Conservation (phyloP, 2,329 filamentous ascomycete species). For the Teratosphaeria viscida region DNA sequence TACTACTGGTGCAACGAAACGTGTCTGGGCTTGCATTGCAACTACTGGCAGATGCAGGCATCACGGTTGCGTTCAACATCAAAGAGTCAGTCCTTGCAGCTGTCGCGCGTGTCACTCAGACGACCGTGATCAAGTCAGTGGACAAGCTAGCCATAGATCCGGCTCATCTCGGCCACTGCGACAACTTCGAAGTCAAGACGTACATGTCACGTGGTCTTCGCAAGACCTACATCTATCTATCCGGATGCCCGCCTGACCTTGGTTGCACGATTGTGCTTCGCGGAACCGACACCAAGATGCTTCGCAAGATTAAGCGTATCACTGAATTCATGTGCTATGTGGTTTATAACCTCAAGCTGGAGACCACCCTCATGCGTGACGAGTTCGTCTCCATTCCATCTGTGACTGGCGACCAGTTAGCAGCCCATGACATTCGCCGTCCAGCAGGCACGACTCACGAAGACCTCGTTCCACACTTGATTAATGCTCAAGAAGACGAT, state of each 20-base stretch:
- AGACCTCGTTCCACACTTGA: conserved; percentile 1
- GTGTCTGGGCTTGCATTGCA: conserved; percentile 86
- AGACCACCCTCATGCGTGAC: conserved; percentile 87
- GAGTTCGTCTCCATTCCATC: conserved; percentile 78
- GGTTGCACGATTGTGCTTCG: conserved; percentile 91
- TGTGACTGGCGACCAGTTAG: conserved; percentile 29
- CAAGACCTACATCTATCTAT: conserved; percentile 93
- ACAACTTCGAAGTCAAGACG: conserved; percentile 89
- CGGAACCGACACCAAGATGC: conserved; percentile 59
- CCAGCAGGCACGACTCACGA: not conserved
- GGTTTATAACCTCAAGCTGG: conserved; percentile 91
- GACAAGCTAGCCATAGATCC: conserved; percentile 77
- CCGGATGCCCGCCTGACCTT: conserved; percentile 77
- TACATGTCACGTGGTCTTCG: conserved; percentile 76
- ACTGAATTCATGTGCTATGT: conserved; percentile 99
- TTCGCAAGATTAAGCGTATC: conserved; percentile 78
- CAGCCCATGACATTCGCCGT: conserved; percentile 10
- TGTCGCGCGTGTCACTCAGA: conserved; percentile 83
- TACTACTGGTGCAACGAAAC: conserved; percentile 85
- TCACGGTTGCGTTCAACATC: conserved; percentile 92
- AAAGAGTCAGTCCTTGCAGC: conserved; percentile 93
- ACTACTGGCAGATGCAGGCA: conserved; percentile 76
- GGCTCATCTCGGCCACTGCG: conserved; percentile 67
- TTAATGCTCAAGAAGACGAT: conserved; percentile 28
- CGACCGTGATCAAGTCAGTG: conserved; percentile 84